Evolutionary conservation across 1,139 yeast species (phyloP), one percentile per base, ranked within the genome.

Genomic region (Scheffersomyces lignicola): DNA sequence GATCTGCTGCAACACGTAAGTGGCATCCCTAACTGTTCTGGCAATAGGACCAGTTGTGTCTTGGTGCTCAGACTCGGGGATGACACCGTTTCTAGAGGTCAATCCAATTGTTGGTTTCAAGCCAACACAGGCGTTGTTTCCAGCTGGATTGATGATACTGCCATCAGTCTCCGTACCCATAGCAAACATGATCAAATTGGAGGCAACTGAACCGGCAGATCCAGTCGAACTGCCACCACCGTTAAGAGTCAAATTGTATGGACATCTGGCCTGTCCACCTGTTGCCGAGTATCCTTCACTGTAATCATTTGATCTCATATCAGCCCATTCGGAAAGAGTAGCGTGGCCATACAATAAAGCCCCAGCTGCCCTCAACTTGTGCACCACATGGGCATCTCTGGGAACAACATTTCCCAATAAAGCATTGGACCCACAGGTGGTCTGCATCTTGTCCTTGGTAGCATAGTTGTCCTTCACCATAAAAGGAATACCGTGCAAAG

Each of bases 261-360:
- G 28, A 25, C 28, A 25, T 30, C 56, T 46, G 8, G 52, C 44
- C 35, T 51, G 55, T 3, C 54, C 56, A n/a, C 54, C 54, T 6
- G 48, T 36, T 5, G 54, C 49, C 9, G 55, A 51, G 34, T 51
- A 51, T 12, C 56, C 55, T 39, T 50, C 56, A 32, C 52, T 45
- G 34, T 51, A 51, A 5, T 13, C 31, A 18, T 43, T 42, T 4
- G 53, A 44, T 31, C 56, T 41, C 56, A 51, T 51, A 31, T 51
- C 54, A 9, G 56, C 56, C 56, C 56, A 51, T 37, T 51, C 56
- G 11, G 53, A 48, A 25, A 51, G 34, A 2, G 53, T 41, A 3
- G 55, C 23, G 37, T 51, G 56, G 5, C 56, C 56, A 32, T 51
- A 49, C n/a, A 51, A 33, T 5, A 51, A 48, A n/a, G 55, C 56